Conservation (phyloP, 2,329 filamentous ascomycete species). For the Apiospora aurea region DNA sequence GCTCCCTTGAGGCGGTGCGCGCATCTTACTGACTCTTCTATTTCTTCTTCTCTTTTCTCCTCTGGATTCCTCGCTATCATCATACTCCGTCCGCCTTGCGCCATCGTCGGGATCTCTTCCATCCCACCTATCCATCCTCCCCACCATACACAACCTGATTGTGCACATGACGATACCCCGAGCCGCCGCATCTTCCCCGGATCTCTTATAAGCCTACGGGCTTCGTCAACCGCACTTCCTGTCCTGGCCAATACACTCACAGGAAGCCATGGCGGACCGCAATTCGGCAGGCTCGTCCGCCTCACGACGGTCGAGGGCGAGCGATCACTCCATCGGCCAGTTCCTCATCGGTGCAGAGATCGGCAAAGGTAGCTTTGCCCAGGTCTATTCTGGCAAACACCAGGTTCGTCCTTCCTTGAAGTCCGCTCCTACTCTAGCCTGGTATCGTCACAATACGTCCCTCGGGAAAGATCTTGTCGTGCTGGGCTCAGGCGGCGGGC, state of each 20-base stretch:
- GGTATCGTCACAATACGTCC: background rate
- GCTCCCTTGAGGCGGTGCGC: conserved; percentile 15
- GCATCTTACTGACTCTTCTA: conserved; percentile 13
- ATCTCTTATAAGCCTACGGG: conserved; percentile 43
- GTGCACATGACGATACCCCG: conserved; percentile 38
- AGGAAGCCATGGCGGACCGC: conserved; percentile 44
- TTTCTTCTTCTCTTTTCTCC: background rate
- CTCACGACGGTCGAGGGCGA: conserved; percentile 45
- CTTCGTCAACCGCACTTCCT: conserved; percentile 41
- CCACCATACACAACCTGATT: conserved; percentile 12
- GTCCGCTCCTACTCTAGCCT: conserved; percentile 24
- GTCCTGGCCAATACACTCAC: conserved; percentile 41
- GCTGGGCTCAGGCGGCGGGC: background rate
- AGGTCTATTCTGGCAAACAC: conserved; percentile 88
- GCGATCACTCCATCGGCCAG: conserved; percentile 66
- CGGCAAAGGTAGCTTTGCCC: conserved; percentile 96
- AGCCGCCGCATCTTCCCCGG: conserved; percentile 36
- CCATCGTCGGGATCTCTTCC: background rate
- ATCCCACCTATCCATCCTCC: conserved; percentile 19
- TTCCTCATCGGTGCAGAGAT: conserved; percentile 89
- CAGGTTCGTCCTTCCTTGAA: conserved; percentile 61
- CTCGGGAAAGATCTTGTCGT: background rate
- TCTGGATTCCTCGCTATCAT: conserved; percentile 15
- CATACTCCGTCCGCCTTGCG: conserved; percentile 17
- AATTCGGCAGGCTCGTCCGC: conserved; percentile 37